Evolutionary conservation across 2,329 filamentous ascomycete genomes (phyloP).

Genomic region (Aspergillus sp.): DNA sequence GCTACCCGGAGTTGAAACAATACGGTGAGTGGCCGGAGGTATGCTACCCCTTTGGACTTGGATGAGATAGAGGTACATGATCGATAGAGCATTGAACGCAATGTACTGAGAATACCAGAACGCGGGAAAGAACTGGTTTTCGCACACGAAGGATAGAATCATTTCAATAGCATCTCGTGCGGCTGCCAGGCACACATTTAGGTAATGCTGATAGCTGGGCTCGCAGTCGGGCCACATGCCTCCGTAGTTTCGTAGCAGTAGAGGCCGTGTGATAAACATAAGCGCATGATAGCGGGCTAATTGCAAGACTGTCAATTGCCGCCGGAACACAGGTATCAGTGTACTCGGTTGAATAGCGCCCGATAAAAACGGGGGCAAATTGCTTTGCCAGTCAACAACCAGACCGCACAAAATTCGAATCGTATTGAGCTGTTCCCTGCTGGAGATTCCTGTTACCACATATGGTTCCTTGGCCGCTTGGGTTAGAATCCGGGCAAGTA

Average conservation of each 20-base stretch:
- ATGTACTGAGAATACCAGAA: conserved; percentile 29
- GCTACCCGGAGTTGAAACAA: background rate
- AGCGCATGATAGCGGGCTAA: conserved; percentile 21
- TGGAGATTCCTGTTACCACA: conserved; percentile 14
- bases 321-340: conserved; percentile 19
- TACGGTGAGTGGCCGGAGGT: conserved; percentile 1
- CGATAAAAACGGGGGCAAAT: conserved; percentile 17
- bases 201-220: conserved; percentile 10
- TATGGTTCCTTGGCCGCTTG: conserved; percentile 22
- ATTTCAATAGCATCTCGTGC: conserved; percentile 20
- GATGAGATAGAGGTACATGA: conserved; percentile 23
- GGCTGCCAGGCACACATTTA: conserved; percentile 16
- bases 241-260: conserved; percentile 21
- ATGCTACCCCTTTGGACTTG: conserved; percentile 20
- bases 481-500: conserved; percentile 19
- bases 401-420: conserved; percentile 9
- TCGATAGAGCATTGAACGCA: conserved; percentile 24
- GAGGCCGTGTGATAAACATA: conserved; percentile 21
- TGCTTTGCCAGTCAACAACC: conserved; percentile 16
- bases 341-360: conserved; percentile 22
- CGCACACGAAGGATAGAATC: conserved; percentile 20
- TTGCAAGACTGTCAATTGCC: conserved; percentile 22
- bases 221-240: conserved; percentile 18
- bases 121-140: conserved; percentile 20
- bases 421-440: conserved; percentile 9